phyloP scores from a whole-genome alignment of 2,329 filamentous ascomycete genomes.

The Mycosphaerelloides madeirae region DNA sequence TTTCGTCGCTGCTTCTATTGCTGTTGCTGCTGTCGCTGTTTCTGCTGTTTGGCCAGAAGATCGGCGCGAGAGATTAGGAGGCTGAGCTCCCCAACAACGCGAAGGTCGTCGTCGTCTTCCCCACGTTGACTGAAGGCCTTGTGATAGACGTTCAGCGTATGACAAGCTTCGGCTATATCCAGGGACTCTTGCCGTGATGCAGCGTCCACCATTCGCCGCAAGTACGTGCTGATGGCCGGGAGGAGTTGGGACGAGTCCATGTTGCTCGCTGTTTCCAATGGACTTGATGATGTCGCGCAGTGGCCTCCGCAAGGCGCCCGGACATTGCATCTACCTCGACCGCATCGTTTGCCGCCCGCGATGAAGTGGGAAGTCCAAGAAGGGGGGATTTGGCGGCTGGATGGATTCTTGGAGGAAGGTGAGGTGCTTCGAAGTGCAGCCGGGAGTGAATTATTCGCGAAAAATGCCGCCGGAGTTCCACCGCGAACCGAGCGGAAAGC shows the following conservation, averaged over 20 bases:
- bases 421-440: too few relatives aligned
- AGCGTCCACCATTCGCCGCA: not conserved
- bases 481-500: too few relatives aligned
- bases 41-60: too few relatives aligned
- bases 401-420: too few relatives aligned
- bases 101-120: not conserved
- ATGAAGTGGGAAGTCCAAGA: not conserved
- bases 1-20: too few relatives aligned
- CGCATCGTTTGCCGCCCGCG: constrained; percentile 4
- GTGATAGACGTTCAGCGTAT: not conserved
- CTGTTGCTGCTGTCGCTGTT: too few relatives aligned
- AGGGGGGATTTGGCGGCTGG: not conserved
- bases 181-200: too few relatives aligned
- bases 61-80: too few relatives aligned
- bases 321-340: constrained; percentile 20
- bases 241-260: not conserved
- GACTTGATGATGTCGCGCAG: constrained; percentile 20
- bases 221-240: not conserved
- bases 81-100: too few relatives aligned
- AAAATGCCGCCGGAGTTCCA: too few relatives aligned
- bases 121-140: not conserved
- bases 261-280: constrained; percentile 9
- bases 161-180: not conserved
- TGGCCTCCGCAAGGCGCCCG: constrained; percentile 17
- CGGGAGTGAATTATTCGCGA: too few relatives aligned